These are phyloP conservation scores for Nicotiana undulata DNA, from an alignment of 257 asterid species.

Conservation along the genomic window DNA sequence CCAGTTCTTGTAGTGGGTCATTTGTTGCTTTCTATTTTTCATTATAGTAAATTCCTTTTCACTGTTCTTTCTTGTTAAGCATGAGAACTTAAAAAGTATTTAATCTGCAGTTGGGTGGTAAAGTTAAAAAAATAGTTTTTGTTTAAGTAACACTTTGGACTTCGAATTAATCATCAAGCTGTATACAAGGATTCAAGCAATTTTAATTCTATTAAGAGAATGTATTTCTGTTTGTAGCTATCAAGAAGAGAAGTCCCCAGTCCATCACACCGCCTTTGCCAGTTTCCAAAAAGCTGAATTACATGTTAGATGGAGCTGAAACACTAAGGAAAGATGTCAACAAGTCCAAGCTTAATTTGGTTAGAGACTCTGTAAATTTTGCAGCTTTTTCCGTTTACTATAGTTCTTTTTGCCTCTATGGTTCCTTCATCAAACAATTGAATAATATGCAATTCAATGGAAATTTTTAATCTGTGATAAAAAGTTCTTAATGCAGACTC, in stretches of 20 bases:
- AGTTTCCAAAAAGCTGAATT: conserved; percentile 30
- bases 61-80: conserved; percentile 9
- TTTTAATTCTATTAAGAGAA: neutral
- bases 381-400: neutral
- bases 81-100: neutral
- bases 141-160: neutral
- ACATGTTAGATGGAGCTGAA: conserved; percentile 24
- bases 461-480: too few species aligned
- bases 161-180: neutral
- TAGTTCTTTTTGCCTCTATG: neutral
- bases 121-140: neutral
- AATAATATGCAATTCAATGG: neutral
- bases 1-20: conserved; percentile 1
- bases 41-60: neutral
- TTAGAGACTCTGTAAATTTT: conserved; percentile 13
- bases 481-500: conserved; percentile 21
- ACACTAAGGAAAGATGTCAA: conserved; percentile 21
- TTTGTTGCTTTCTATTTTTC: neutral
- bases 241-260: conserved; percentile 49
- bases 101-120: neutral
- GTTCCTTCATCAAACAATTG: neutral
- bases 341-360: conserved; percentile 54
- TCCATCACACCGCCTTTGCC: conserved; percentile 27
- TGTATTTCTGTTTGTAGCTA: conserved; percentile 29
- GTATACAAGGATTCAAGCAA: neutral